Conservation (phyloP, 371 early-diverging fungal genomes). For the Vairimorpha ceranae region DNA sequence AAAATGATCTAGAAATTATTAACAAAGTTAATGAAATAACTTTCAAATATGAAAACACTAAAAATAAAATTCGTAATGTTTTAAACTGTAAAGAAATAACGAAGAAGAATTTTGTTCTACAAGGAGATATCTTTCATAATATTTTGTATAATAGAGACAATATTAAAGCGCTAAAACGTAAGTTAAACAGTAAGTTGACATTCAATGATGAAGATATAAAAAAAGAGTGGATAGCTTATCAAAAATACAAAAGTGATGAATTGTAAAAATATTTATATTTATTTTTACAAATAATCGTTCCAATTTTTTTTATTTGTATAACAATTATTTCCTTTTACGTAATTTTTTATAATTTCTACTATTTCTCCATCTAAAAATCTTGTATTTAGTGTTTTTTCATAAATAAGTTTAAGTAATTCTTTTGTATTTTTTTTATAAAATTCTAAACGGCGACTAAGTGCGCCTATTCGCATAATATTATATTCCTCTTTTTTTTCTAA, state of each 20-base stretch:
- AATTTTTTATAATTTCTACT: neutral
- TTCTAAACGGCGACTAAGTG: neutral
- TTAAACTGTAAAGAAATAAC: neutral
- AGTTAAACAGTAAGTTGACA: neutral
- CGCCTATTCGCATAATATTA: neutral
- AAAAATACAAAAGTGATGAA: neutral
- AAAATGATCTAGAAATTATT: neutral
- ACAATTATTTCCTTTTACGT: neutral
- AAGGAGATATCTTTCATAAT: neutral
- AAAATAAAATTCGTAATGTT: neutral
- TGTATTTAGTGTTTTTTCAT: neutral
- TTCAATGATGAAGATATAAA: neutral
- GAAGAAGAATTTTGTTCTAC: neutral
- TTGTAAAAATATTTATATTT: neutral
- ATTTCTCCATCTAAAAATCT: slow-evolving; percentile 23
- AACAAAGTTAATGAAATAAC: neutral
- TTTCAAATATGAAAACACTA: neutral
- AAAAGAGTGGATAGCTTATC: neutral
- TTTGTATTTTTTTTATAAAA: neutral
- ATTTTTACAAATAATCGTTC: slow-evolving; percentile 2
- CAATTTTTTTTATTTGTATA: slow-evolving; percentile 3
- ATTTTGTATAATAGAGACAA: slow-evolving; percentile 7
- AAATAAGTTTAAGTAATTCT: slow-evolving; percentile 8
- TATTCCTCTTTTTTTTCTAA: slow-evolving; percentile 14
- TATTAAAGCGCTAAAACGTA: neutral